phyloP scores from a whole-genome alignment of 2,329 filamentous ascomycete species.

The Dryadomyces sulphureus region DNA sequence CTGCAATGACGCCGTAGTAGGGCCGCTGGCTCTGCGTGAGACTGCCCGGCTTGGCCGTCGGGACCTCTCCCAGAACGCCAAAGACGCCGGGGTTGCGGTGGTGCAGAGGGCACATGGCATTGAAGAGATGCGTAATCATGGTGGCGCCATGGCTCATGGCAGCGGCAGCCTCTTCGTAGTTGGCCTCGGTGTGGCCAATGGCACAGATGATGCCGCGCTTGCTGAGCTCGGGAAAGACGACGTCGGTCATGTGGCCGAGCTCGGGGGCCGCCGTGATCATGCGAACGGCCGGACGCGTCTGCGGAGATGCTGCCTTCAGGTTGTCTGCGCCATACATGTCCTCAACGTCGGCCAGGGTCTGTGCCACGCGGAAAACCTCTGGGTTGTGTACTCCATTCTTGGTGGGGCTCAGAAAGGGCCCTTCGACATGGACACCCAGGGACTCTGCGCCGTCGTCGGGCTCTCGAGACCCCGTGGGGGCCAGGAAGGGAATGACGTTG shows the following conservation, averaged over 20 bases:
- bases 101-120: conserved; percentile 81
- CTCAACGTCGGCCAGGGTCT: conserved; percentile 50
- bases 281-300: conserved; percentile 38
- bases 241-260: conserved; percentile 49
- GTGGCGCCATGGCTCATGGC: conserved; percentile 62
- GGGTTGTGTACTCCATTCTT: conserved; percentile 80
- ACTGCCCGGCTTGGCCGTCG: background rate
- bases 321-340: conserved; percentile 61
- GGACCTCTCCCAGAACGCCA: conserved; percentile 56
- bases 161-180: conserved; percentile 63
- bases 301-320: conserved; percentile 24
- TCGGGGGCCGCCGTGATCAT: conserved; percentile 84
- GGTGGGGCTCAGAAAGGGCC: conserved; percentile 67
- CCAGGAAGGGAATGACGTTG: conserved; percentile 61
- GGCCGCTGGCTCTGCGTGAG: conserved; percentile 31
- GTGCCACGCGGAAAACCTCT: conserved; percentile 51
- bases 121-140: conserved; percentile 91
- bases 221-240: conserved; percentile 50
- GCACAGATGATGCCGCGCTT: conserved; percentile 57
- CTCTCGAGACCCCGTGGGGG: conserved; percentile 49
- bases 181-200: conserved; percentile 77
- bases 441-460: conserved; percentile 66
- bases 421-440: conserved; percentile 80
- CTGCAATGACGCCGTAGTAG: conserved; percentile 79
- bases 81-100: conserved; percentile 88